These are phyloP conservation scores for Termitomyces sp. DNA, from an alignment of 768 basidiomycete genomes.

Conservation along the genomic window DNA sequence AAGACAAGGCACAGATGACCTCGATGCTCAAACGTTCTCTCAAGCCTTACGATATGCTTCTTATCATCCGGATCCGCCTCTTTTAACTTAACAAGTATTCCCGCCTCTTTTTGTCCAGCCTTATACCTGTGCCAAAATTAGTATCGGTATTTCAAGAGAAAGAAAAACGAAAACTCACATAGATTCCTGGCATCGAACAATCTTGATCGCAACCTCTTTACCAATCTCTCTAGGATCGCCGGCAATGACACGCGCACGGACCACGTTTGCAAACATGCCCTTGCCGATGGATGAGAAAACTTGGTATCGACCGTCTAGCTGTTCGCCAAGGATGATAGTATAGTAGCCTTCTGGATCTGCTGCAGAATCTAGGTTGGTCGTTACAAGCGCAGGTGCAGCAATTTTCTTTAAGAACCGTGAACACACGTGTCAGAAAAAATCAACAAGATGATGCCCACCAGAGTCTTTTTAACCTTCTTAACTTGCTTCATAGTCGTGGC, in stretches of 20 bases:
- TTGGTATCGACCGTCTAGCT: slow-evolving; percentile 89
- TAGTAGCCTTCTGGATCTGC: slow-evolving; percentile 97
- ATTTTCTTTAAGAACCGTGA: slow-evolving; percentile 32
- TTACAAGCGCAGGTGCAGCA: slow-evolving; percentile 59
- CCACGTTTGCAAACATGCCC: slow-evolving; percentile 98
- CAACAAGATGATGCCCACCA: slow-evolving; percentile 32
- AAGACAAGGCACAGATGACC: slow-evolving; percentile 97
- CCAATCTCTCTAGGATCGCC: slow-evolving; percentile 49
- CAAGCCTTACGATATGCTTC: slow-evolving; percentile 92
- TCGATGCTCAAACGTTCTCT: slow-evolving; percentile 94
- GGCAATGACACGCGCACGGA: slow-evolving; percentile 79
- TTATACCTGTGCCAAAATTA: slow-evolving; percentile 64
- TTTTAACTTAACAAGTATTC: slow-evolving; percentile 81
- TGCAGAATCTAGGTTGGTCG: slow-evolving; percentile 82
- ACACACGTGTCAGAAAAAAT: not conserved
- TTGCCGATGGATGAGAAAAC: slow-evolving; percentile 95
- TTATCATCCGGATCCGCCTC: slow-evolving; percentile 95
- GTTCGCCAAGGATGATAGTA: slow-evolving; percentile 89
- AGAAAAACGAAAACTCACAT: slow-evolving; percentile 51
- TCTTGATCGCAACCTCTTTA: slow-evolving; percentile 94
- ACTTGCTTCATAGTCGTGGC: slow-evolving; percentile 41
- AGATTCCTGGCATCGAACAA: slow-evolving; percentile 91
- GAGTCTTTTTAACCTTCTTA: slow-evolving; percentile 55
- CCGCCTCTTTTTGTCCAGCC: slow-evolving; percentile 86
- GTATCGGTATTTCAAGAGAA: slow-evolving; percentile 3